Evolutionary conservation across 257 asterid genomes (phyloP), one percentile per base, ranked within the genome.

Genomic region (Ilex aquifolium): DNA sequence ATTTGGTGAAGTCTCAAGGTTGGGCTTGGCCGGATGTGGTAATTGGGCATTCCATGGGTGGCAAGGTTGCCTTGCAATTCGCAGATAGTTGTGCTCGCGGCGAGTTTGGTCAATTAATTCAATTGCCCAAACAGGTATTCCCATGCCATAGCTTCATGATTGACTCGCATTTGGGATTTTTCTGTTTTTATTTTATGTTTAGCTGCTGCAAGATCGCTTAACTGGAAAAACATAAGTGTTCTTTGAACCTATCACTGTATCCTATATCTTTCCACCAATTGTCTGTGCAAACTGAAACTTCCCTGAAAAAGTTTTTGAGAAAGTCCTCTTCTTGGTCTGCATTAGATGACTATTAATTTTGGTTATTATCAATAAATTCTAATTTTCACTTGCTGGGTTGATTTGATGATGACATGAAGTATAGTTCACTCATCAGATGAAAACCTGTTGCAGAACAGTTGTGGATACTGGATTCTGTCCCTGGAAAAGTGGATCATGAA

Each of bases 11-110:
- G 60, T 74, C 83, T 4, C 79, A 77, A 57, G 85, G 90, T 57
- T 90, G 97, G 97, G 75, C 72, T 58, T 90, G 88, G 92, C 99
- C 97, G 12, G 97, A 90, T 74, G 95, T 84, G 16, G 95, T 93
- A 46, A 79, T 93, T 13, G 99, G 97, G 13, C 99, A 93, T 71
- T 93, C 99, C 48, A 69, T 93, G 90, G 99, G 99, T 29, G 99
- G 99, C 12, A 93, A 93, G 79, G 87, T 93, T 40, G 95, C 96
- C 16, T 68, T 93, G 81, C 95, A 93, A 69, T 93, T 83, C 57
- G 90, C 85, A 15, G 82, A 80, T 68, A 85, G 89, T 68, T 87
- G 95, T 73, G 93, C 86, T 66, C 74, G 72, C 39, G 95, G 96
- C 15, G 77, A 71, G 60, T 91, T 75, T 36, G 95, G 95, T 16